phyloP scores from a whole-genome alignment of 257 asterid genomes.

The Plantago elongata region DNA sequence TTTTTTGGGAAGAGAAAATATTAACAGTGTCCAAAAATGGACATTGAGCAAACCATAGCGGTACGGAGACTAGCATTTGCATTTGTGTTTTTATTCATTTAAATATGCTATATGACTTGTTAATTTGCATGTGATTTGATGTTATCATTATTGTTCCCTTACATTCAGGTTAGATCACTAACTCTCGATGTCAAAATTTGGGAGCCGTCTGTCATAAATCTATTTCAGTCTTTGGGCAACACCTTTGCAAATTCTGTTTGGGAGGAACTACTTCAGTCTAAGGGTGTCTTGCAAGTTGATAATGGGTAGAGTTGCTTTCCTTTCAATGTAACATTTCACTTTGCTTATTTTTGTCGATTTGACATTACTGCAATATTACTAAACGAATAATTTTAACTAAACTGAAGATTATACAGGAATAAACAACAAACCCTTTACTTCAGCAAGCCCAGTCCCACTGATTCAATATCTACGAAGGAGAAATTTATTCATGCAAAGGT shows the following conservation, averaged over 20 bases:
- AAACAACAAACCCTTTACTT: conserved; percentile 54
- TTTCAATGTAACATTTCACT: conserved; percentile 3
- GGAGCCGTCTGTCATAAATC: conserved; percentile 91
- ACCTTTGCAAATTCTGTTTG: conserved; percentile 83
- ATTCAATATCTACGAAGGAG: conserved; percentile 82
- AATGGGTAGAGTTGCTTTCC: conserved; percentile 45
- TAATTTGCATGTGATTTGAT: not conserved
- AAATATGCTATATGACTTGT: not conserved
- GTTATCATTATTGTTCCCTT: conserved; percentile 19
- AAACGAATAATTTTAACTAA: conserved; percentile 11
- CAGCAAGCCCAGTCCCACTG: conserved; percentile 73
- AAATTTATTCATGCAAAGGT: conserved; percentile 97
- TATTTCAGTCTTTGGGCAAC: conserved; percentile 93
- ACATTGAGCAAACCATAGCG: too few relatives aligned
- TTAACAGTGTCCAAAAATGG: too few relatives aligned
- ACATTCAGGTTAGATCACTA: conserved; percentile 83
- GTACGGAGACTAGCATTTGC: too few relatives aligned
- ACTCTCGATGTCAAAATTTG: conserved; percentile 97
- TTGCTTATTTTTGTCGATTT: conserved; percentile 9
- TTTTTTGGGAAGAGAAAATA: too few relatives aligned
- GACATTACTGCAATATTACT: conserved; percentile 18
- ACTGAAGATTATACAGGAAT: conserved; percentile 61
- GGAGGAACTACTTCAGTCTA: conserved; percentile 83
- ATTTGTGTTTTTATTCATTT: not conserved
- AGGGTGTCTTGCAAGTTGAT: conserved; percentile 67